Conservation (phyloP, 139 green algal species). For the Closterium sp. region DNA sequence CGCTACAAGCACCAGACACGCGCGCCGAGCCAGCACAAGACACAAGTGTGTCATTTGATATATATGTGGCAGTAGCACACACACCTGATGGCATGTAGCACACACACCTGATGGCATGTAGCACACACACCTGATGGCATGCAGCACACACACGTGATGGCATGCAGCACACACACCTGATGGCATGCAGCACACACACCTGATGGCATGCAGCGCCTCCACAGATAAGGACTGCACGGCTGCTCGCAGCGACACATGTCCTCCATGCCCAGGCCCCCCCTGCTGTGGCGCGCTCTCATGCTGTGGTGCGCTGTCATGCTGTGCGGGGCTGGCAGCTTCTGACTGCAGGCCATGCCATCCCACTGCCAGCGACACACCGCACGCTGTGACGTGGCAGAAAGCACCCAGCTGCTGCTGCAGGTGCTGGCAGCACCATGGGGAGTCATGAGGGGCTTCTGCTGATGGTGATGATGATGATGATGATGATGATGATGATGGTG, state of each 20-base stretch:
- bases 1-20: no score
- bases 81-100: no score
- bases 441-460: background rate
- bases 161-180: background rate
- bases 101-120: no score
- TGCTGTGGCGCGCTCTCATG: no score
- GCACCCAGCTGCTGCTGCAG: background rate
- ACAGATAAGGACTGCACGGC: background rate
- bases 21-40: no score
- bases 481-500: background rate
- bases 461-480: background rate
- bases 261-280: background rate
- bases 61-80: no score
- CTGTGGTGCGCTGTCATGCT: background rate
- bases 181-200: background rate
- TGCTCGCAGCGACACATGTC: background rate
- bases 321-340: background rate
- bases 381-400: background rate
- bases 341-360: background rate
- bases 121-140: no score
- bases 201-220: background rate
- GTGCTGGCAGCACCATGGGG: background rate
- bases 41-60: no score
- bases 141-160: no score
- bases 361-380: background rate